These are phyloP conservation scores for Stygiomarasmius scandens DNA, from an alignment of 1,284 basidiomycete species.

Conservation along the genomic window DNA sequence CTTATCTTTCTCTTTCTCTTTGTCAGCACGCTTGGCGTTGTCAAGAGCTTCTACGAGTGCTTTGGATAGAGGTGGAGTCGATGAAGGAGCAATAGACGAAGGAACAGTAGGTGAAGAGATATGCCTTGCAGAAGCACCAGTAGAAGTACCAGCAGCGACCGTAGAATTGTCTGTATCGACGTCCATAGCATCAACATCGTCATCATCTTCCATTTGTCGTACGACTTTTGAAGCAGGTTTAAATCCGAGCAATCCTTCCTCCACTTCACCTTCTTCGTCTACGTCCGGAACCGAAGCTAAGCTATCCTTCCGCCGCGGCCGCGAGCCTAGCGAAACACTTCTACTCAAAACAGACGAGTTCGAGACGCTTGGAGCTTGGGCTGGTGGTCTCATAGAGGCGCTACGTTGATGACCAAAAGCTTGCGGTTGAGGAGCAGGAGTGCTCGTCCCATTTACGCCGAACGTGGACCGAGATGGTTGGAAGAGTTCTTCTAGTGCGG, in stretches of 20 bases:
- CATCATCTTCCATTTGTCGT: not conserved
- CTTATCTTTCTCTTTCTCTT: not conserved
- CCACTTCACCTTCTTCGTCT: not conserved
- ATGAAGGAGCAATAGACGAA: not conserved
- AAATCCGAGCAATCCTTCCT: not conserved
- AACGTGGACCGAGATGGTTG: conserved; percentile 73
- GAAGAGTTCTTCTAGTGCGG: conserved; percentile 54
- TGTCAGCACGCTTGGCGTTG: not conserved
- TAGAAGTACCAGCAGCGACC: not conserved
- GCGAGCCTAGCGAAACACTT: not conserved
- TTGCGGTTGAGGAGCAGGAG: not conserved
- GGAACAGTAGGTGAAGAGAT: not conserved
- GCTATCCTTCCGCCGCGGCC: not conserved
- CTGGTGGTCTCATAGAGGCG: not conserved
- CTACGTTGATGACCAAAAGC: not conserved
- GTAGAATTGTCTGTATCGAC: not conserved
- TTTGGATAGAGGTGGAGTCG: not conserved
- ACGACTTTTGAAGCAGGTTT: not conserved
- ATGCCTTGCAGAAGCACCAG: not conserved
- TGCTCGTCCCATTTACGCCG: conserved; percentile 41
- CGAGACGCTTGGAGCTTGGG: not conserved
- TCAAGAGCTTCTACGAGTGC: not conserved
- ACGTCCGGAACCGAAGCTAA: not conserved
- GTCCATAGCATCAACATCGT: not conserved
- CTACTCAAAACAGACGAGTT: not conserved